These are phyloP conservation scores for Metroxylon sagu DNA, from an alignment of 176 grass and related monocot genomes.

Conservation along the genomic window DNA sequence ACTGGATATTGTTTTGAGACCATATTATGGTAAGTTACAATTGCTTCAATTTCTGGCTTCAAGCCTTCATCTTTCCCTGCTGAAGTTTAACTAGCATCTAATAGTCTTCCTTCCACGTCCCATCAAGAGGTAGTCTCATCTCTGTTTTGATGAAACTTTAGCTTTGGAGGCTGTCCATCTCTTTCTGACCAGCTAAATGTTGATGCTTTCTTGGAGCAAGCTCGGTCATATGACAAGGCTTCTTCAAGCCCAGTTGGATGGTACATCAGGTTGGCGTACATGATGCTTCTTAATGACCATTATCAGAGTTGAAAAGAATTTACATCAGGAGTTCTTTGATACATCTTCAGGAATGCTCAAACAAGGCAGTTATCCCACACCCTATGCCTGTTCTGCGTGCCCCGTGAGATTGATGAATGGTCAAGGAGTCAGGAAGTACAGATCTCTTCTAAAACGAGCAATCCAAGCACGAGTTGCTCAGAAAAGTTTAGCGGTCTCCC, in stretches of 20 bases:
- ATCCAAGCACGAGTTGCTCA: constrained; percentile 11
- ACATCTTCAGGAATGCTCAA: constrained; percentile 60
- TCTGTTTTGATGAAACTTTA: constrained; percentile 97
- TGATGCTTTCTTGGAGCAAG: constrained; percentile 98
- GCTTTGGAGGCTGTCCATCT: constrained; percentile 82
- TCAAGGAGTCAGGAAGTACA: constrained; percentile 69
- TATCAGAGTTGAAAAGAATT: too few species aligned
- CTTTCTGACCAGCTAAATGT: constrained; percentile 77
- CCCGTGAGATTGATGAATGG: constrained; percentile 77
- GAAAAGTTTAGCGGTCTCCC: background rate
- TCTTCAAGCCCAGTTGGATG: constrained; percentile 67
- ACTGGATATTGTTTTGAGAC: too few species aligned
- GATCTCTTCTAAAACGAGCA: constrained; percentile 19
- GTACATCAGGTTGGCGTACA: constrained; percentile 67
- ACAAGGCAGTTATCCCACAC: constrained; percentile 75
- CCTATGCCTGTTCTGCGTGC: constrained; percentile 80
- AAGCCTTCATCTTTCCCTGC: background rate
- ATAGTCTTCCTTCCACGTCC: constrained; percentile 19
- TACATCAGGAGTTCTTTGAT: background rate
- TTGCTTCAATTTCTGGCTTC: too few species aligned
- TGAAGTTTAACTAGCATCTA: constrained; percentile 8
- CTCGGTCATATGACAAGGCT: constrained; percentile 87
- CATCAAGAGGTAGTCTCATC: constrained; percentile 92
- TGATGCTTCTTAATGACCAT: too few species aligned
- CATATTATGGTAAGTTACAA: too few species aligned